Base-by-base conservation (phyloP, 108 stramenopile genomes). In the Schizochytrium sp. region DNA sequence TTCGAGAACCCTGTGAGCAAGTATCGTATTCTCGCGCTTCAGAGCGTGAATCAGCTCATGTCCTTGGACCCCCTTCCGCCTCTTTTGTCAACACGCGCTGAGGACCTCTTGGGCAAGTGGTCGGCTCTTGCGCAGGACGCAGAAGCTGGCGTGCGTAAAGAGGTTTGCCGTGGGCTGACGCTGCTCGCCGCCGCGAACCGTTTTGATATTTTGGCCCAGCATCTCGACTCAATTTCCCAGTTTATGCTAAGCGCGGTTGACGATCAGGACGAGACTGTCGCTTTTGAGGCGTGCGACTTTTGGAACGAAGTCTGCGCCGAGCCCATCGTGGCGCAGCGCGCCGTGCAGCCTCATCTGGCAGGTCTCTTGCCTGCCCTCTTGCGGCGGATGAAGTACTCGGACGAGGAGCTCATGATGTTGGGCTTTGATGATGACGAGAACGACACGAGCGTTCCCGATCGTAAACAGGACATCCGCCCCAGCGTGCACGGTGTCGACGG, bases 391-490 rank as follows among this genome's bases (percentile, higher is more conserved):
- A 53, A 14, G 6, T 83, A 83, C 51, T n/a, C 45, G 16, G 76
- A 83, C 45, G 76, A 83, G 76, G 76, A 83, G 48, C 76, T 83
- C 76, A 53, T 53, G 45, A 83, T 83, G 76, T 45, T 83, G 10
- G 76, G 76, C 45, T 69, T 23, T 18, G 51, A 47, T 53, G 76
- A 83, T 47, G 76, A 83, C 43, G 76, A 83, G 51, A 83, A 83
- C n/a, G 48, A 83, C 28, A 53, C 76, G 4, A 53, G 48, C 3
- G 51, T 83, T 34, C 76, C 76, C 28, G 76, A 83, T 34, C 19
- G 51, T 6, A 12, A 18, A 6, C 51, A 47, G 51, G 76, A 53
- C 5, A 53, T 83, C n/a, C 45, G 76, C 12, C 76, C 76, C 19
- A 83, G 45, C 51, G 48, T 53, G 10, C 76, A 83, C 51, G 76